phyloP scores from a whole-genome alignment of 441 rosid species.

The Populus trichocarpa region DNA sequence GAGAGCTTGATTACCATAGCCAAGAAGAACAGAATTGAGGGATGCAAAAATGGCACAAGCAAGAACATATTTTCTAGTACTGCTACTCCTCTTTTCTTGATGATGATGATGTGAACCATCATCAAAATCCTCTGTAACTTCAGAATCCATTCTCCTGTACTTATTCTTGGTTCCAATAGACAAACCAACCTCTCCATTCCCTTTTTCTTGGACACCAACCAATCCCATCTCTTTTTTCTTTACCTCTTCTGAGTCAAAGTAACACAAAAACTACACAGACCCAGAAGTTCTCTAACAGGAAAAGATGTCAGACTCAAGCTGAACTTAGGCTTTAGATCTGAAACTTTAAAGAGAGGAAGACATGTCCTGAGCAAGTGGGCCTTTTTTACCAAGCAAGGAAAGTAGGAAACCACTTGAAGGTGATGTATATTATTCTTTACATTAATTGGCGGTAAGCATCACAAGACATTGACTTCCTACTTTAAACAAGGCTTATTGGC shows the following conservation, averaged over 20 bases:
- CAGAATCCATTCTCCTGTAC: constrained; percentile 73
- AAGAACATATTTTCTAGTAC: constrained; percentile 62
- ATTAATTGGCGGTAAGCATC: constrained; percentile 1
- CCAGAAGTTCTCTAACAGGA: neutral
- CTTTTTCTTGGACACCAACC: constrained; percentile 56
- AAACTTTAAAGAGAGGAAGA: neutral
- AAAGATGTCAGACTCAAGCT: neutral
- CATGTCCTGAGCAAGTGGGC: constrained; percentile 17
- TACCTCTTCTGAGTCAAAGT: constrained; percentile 1
- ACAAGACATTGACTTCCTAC: neutral
- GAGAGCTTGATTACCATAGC: constrained; percentile 54
- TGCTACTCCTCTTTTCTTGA: constrained; percentile 29
- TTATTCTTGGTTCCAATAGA: constrained; percentile 56
- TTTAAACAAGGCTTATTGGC: constrained; percentile 3
- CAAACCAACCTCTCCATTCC: constrained; percentile 35
- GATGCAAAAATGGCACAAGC: constrained; percentile 83
- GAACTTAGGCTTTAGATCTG: constrained; percentile 32
- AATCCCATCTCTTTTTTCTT: constrained; percentile 34
- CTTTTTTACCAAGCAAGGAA: constrained; percentile 3
- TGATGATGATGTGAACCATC: constrained; percentile 31
- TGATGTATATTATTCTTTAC: neutral
- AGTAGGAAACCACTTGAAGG: neutral
- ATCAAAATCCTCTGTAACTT: constrained; percentile 35
- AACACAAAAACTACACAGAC: neutral
- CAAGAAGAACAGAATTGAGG: constrained; percentile 84